Evolutionary conservation across 2,329 filamentous ascomycete species (phyloP), one percentile per base, ranked within the genome.

Genomic region (Talaromyces marneffei): DNA sequence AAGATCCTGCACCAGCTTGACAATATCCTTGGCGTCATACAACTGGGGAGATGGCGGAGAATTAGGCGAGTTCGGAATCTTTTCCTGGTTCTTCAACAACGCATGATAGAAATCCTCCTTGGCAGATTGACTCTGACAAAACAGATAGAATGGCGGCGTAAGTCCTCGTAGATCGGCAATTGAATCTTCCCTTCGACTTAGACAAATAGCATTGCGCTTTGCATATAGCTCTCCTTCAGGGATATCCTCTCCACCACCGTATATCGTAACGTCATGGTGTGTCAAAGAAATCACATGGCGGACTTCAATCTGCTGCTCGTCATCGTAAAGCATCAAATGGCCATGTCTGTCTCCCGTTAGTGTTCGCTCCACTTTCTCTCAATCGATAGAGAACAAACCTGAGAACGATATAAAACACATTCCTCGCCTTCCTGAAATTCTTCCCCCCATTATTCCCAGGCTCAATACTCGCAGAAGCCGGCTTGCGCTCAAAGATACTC

Each of bases 21-120:
- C 92, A 52, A 97, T 90, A 75, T 96, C 87, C 70, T 89, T 88
- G 16, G 91, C 85, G 31, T 96, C 89, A 68, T 96, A 96, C 14
- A 87, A 82, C 65, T 90, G 84, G 9, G 90, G 88, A 58, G 82
- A 82, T 0, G 92, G 91, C 0, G 86, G 83, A 20, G 80, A 79
- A 59, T 82, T 79, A 23, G 80, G 79, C 2, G 79, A 77, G 40
- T 82, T 81, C 61, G 85, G 81, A 16, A 84, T 83, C 68, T 88
- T 86, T 66, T 92, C 87, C 71, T 96, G 90, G 65, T 92, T 95
- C 68, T 87, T 87, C 40, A 99, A 80, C 67, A 99, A 80, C 12
- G 93, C 90, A 75, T 96, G 93, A 74, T 99, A 99, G 76, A 99
- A 97, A 72, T 99, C 94, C 75, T 99, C 94, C 74, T 99, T 99